Base-by-base conservation (phyloP, 495 filamentous ascomycete genomes). In the Penicillium fimorum region DNA sequence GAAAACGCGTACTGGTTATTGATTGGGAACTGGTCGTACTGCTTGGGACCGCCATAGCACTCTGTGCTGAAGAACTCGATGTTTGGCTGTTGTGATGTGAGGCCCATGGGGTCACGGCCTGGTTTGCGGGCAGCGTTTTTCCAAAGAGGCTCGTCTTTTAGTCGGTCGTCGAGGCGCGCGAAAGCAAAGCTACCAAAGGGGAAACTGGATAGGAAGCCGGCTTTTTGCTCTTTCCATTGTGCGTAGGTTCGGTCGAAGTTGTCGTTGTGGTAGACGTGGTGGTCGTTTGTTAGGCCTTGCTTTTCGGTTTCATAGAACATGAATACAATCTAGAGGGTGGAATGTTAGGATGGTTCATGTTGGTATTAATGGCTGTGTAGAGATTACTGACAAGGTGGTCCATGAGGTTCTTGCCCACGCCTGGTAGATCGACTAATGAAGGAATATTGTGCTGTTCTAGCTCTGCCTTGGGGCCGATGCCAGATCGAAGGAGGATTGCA, bases 131-230 rank as follows among this genome's bases (percentile, higher is more conserved):
- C 64, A 0, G 76, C 68, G 33, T 70, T 65, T 15, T 68, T 59
- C 78, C 75, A 81, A 5, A 76, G 49, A 3, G 73, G 69, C 48
- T 78, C 71, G 42, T 70, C 55, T 32, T 73, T 66, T 3, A 82
- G 70, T n/a, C 77, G 75, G 8, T 79, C 69, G 59, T 79, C 74
- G 25, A 83, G 63, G 27, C 80, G 72, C 10, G 79, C 75, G 60
- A 74, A 84, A 9, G 76, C 81, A 56, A 82, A 82, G 11, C 69
- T 62, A 46, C 82, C 81, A 62, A 81, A 82, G 24, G 79, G 80
- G 60, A 81, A 80, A 11, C 69, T 72, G 1, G 78, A 75, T 3
- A 83, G 65, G 53, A 78, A 75, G 27, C 79, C 80, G n/a, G 58
- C 58, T 62, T 78, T 78, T 33, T 75, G 70, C 33, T 79, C 73